A percentile compares a stretch with the other conserved stretches of the same genome.
Conservation (phyloP, 108 stramenopile genomes). For the Thalassiosira profunda region DNA sequence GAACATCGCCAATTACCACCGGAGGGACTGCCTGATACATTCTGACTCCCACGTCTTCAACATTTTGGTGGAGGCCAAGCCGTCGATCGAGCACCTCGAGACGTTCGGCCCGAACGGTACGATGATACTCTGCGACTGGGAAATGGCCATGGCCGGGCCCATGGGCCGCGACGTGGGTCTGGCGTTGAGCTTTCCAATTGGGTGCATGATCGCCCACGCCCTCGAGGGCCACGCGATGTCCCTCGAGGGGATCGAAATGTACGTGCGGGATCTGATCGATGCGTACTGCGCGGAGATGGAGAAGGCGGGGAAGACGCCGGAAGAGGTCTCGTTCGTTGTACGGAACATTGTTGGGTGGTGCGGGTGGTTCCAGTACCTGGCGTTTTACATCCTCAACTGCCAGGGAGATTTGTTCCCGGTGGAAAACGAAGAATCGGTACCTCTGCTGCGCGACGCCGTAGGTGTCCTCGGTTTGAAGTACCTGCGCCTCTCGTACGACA, state of each 20-base stretch:
- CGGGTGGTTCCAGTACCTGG: not conserved
- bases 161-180: constrained; percentile 3
- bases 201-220: constrained; percentile 3
- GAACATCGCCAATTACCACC: constrained; percentile 10
- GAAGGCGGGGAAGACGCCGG: not conserved
- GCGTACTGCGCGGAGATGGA: not conserved
- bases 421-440: not conserved
- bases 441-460: not conserved
- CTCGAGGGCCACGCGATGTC: not conserved
- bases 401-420: not conserved
- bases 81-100: constrained; percentile 35
- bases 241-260: not conserved
- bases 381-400: not conserved
- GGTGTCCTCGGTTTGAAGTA: not conserved
- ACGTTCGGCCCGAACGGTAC: constrained; percentile 26
- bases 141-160: constrained; percentile 28
- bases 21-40: constrained; percentile 40
- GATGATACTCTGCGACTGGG: constrained; percentile 47
- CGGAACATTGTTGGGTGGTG: not conserved
- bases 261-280: not conserved
- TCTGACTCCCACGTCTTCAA: constrained; percentile 61
- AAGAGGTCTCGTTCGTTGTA: not conserved
- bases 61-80: constrained; percentile 58
- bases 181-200: not conserved
- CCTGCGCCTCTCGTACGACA: not conserved